phyloP scores from a whole-genome alignment of 441 rosid species.

The Cnidoscolus chayamansa region DNA sequence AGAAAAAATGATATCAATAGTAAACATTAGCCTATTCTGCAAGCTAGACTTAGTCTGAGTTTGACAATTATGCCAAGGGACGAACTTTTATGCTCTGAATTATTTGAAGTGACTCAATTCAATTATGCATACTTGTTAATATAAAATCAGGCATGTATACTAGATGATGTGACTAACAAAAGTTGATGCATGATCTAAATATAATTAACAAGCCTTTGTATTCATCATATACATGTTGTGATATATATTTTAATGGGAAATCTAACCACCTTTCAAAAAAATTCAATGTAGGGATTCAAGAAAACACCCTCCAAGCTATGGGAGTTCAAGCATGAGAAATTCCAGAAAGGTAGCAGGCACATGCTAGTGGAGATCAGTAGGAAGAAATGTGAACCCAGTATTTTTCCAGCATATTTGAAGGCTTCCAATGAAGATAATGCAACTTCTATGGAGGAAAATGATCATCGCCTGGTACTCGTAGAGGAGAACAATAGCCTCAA shows the following conservation, averaged over 20 bases:
- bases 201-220: too few species aligned
- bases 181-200: too few species aligned
- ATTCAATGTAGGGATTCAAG: constrained; percentile 55
- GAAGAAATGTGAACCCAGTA: constrained; percentile 45
- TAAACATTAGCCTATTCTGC: not conserved
- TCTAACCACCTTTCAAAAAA: not conserved
- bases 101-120: too few species aligned
- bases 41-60: not conserved
- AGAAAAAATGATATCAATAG: not conserved
- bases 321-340: constrained; percentile 64
- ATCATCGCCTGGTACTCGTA: constrained; percentile 10
- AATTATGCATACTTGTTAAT: too few species aligned
- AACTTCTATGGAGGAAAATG: constrained; percentile 9
- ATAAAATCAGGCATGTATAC: too few species aligned
- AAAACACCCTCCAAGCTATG: constrained; percentile 48
- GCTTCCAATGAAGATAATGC: constrained; percentile 28
- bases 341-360: constrained; percentile 42
- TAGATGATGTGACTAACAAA: too few species aligned
- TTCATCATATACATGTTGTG: too few species aligned
- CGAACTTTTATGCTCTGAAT: too few species aligned
- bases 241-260: not conserved
- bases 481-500: constrained; percentile 46
- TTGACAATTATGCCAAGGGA: not conserved
- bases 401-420: constrained; percentile 43
- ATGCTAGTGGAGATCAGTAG: constrained; percentile 46